A percentile compares a stretch with the other conserved stretches of the same genome.
Evolutionary conservation across 495 filamentous ascomycete genomes (phyloP).

Genomic region (Podospora australis): DNA sequence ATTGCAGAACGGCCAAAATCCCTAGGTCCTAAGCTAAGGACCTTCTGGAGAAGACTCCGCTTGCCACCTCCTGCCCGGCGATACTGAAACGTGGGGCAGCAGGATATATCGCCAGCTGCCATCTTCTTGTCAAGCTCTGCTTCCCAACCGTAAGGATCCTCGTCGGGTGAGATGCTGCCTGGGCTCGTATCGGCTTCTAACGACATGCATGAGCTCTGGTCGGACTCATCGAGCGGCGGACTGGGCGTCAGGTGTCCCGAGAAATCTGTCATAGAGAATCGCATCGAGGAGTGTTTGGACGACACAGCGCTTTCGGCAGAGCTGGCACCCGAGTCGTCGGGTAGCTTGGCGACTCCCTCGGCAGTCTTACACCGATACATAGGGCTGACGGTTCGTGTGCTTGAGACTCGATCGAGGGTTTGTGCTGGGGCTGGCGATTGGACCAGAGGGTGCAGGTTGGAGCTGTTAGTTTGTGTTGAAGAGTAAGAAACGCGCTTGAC

Average conservation of each 20-base stretch:
- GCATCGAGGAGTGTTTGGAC: neutral
- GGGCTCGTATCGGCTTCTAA: conserved; percentile 16
- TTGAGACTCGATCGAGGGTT: neutral
- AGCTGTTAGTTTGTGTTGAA: conserved; percentile 15
- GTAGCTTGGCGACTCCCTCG: neutral
- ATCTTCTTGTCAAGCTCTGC: conserved; percentile 30
- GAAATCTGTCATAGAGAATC: conserved; percentile 10
- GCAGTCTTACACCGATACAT: neutral
- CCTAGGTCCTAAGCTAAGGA: conserved; percentile 28
- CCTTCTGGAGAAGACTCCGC: conserved; percentile 37
- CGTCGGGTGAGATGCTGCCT: conserved; percentile 17
- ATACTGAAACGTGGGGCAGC: conserved; percentile 15
- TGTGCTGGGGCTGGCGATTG: neutral
- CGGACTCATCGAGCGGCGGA: conserved; percentile 1
- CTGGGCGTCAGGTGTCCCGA: conserved; percentile 6
- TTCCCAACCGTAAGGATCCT: conserved; percentile 46
- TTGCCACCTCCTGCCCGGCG: conserved; percentile 28
- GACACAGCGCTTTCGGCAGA: neutral
- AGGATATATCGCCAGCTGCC: neutral
- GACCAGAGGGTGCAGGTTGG: conserved; percentile 13
- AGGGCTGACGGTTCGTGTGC: neutral
- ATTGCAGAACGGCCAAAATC: conserved; percentile 1
- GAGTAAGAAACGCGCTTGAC: conserved; percentile 8
- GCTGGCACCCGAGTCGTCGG: neutral
- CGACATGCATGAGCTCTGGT: conserved; percentile 13